Conservation (phyloP, 202 grass and related monocot genomes). For the Elaeis oleifera region DNA sequence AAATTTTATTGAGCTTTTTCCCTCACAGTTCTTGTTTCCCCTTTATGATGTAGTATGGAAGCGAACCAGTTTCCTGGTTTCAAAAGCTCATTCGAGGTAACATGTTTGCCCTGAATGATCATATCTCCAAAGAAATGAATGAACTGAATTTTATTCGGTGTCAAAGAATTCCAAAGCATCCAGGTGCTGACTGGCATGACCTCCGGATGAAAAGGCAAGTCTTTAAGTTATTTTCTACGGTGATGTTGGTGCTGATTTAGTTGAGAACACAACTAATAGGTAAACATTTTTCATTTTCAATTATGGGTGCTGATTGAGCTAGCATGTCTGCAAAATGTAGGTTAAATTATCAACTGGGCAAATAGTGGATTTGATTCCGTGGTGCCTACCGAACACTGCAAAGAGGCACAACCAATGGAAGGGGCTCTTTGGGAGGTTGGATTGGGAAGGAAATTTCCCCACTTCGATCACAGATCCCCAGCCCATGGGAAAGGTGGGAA, state of each 20-base stretch:
- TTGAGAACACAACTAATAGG: too few species aligned
- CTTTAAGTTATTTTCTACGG: not conserved
- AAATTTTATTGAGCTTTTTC: too few species aligned
- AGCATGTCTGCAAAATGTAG: constrained; percentile 24
- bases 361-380: constrained; percentile 85
- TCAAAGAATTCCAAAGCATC: constrained; percentile 77
- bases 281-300: too few species aligned
- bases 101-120: constrained; percentile 57
- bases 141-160: constrained; percentile 95
- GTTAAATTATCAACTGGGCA: constrained; percentile 93
- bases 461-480: constrained; percentile 93
- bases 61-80: constrained; percentile 77
- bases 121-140: constrained; percentile 99
- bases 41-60: constrained; percentile 52
- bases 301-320: not conserved
- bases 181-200: constrained; percentile 92
- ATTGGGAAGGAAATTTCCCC: constrained; percentile 97
- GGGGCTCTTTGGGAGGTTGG: constrained; percentile 80
- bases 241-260: too few species aligned
- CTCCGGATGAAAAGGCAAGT: constrained; percentile 81
- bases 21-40: not conserved
- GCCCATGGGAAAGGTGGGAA: constrained; percentile 96
- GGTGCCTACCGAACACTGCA: constrained; percentile 97
- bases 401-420: constrained; percentile 99
- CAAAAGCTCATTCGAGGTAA: constrained; percentile 87